Percentiles rank a stretch among this genome's conserved stretches.
phyloP scores from a whole-genome alignment of 306 rosid species.

The Fagus crenata region DNA sequence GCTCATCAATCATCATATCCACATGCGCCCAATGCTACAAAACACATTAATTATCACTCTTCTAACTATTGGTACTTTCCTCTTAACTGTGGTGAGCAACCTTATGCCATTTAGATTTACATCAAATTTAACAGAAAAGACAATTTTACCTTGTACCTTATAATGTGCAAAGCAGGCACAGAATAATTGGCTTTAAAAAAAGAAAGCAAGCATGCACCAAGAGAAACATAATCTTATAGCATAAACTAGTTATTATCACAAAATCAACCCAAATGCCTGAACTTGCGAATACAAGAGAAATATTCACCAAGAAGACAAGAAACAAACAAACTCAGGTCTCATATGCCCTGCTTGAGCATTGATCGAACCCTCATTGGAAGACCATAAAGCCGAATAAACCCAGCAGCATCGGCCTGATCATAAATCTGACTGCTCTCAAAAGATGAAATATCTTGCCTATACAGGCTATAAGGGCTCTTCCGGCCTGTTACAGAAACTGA shows the following conservation, averaged over 20 bases:
- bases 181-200: too few relatives aligned
- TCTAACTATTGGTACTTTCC: too few relatives aligned
- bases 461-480: constrained; percentile 67
- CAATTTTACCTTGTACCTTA: too few relatives aligned
- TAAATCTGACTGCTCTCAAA: constrained; percentile 79
- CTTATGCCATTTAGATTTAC: too few relatives aligned
- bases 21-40: too few relatives aligned
- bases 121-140: too few relatives aligned
- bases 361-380: constrained; percentile 84
- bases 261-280: neutral
- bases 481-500: constrained; percentile 63
- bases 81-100: too few relatives aligned
- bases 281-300: neutral
- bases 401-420: constrained; percentile 96
- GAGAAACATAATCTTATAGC: neutral
- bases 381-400: constrained; percentile 88
- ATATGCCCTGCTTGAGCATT: constrained; percentile 63
- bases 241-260: neutral
- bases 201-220: too few relatives aligned
- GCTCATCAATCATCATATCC: too few relatives aligned
- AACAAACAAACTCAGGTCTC: constrained; percentile 15
- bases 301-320: neutral
- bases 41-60: too few relatives aligned
- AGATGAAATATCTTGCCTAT: constrained; percentile 90
- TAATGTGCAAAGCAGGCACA: too few relatives aligned